Evolutionary conservation across 2,329 filamentous ascomycete genomes (phyloP), one percentile per base, ranked within the genome.

Genomic region (Pyrenophora graminea): DNA sequence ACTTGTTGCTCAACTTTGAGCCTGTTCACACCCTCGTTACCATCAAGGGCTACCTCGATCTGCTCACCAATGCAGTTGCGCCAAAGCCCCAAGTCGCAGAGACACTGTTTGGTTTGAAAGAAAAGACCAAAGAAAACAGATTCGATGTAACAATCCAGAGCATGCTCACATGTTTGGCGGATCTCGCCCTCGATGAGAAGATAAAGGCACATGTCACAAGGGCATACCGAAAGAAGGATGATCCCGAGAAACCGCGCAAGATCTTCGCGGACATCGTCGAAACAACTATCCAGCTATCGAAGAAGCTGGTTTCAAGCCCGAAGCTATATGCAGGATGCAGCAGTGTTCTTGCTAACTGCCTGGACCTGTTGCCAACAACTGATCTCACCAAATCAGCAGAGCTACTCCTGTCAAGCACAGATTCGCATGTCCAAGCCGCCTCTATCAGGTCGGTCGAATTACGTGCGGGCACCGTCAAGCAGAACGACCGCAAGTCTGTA

Each of bases 381-480:
- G 91, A 97, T 74, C 94, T 97, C 72, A 85, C 97, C 71, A 90
- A 90, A 70, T 89, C 91, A 8, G 88, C 95, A 34, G 90, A 96
- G 68, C 84, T 85, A 23, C 80, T 99, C 25, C 84, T 97, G 31
- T 84, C 89, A 59, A 84, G 87, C 41, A 85, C 89, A 5, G 86
- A 91, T 58, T 82, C 90, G 61, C 84, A 89, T 41, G 77, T 81
- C 43, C 88, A 92, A 90, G 75, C 90, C 91, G 41, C 83, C 93
- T 55, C 87, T 82, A 52, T 89, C 42, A 71, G 70, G 45, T 57
- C 93, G 1, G 82, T 99, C 17, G 90, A 95, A 67, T 79, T 85
- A 46, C 88, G 93, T 36, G 86, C 96, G 31, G 85, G 88, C 47
- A 81, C 85, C 55, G 89, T 89, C 59, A 86, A 83, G 61, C 85